These are phyloP conservation scores for Erythrobasidium hasegawianum DNA, from an alignment of 1,284 basidiomycete species.

Conservation along the genomic window DNA sequence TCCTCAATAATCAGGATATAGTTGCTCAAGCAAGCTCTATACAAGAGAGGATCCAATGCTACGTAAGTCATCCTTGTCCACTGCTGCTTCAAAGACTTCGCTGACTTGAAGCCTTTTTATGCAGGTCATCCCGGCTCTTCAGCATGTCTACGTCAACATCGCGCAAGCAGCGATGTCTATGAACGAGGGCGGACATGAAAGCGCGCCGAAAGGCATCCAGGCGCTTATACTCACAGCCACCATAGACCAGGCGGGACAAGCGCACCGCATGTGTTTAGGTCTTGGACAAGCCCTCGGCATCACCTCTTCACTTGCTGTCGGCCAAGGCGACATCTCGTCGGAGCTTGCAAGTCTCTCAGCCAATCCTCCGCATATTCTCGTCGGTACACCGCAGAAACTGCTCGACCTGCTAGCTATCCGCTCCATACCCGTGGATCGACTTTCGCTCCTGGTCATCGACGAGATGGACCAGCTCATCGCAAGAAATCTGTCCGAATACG, in stretches of 20 bases:
- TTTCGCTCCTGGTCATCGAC: slow-evolving; percentile 87
- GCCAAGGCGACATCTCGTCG: slow-evolving; percentile 65
- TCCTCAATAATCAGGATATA: slow-evolving; percentile 87
- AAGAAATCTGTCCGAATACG: slow-evolving; percentile 90
- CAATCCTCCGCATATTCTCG: slow-evolving; percentile 88
- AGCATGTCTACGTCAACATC: slow-evolving; percentile 56
- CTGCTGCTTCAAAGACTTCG: slow-evolving; percentile 9
- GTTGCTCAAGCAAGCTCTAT: slow-evolving; percentile 98
- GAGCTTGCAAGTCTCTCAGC: slow-evolving; percentile 81
- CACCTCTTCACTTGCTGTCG: slow-evolving; percentile 78
- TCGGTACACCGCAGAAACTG: slow-evolving; percentile 93
- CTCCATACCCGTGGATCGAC: slow-evolving; percentile 71
- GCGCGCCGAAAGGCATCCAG: slow-evolving; percentile 68
- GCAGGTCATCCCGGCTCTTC: slow-evolving; percentile 76
- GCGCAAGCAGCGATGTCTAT: slow-evolving; percentile 59
- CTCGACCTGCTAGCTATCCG: slow-evolving; percentile 84
- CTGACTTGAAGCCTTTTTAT: slow-evolving; percentile 34
- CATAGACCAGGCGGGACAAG: slow-evolving; percentile 96
- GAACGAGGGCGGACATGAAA: slow-evolving; percentile 39
- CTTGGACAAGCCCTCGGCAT: slow-evolving; percentile 86
- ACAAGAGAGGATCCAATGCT: slow-evolving; percentile 95
- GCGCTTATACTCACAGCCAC: slow-evolving; percentile 94
- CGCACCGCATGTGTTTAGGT: slow-evolving; percentile 93
- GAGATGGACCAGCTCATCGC: slow-evolving; percentile 98
- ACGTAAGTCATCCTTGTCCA: slow-evolving; percentile 50